A percentile compares a stretch with the other conserved stretches of the same genome.
phyloP scores from a whole-genome alignment of 805 yeast species.

The Metschnikowia matae region DNA sequence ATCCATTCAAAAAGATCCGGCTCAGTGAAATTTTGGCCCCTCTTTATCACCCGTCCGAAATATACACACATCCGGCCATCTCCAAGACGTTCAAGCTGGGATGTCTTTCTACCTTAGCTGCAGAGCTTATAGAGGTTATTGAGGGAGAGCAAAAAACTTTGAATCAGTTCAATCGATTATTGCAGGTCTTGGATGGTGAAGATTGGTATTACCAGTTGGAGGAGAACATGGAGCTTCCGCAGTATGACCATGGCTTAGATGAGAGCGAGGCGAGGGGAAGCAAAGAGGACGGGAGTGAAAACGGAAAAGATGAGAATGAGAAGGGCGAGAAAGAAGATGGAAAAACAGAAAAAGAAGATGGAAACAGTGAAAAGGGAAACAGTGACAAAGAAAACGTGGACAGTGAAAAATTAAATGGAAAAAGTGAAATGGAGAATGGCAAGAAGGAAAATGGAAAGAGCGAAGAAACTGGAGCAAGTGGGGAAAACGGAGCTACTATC shows the following conservation, averaged over 20 bases:
- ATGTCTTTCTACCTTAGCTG: constrained; percentile 54
- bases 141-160: constrained; percentile 78
- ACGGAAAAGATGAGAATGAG: constrained; percentile 1
- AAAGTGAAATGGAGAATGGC: not conserved
- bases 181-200: constrained; percentile 83
- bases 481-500: not conserved
- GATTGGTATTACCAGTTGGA: constrained; percentile 68
- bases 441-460: not conserved
- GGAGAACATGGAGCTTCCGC: constrained; percentile 59
- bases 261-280: constrained; percentile 16
- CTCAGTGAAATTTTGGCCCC: constrained; percentile 62
- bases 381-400: not conserved
- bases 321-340: not conserved
- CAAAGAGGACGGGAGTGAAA: constrained; percentile 5
- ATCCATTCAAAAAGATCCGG: constrained; percentile 28
- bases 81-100: constrained; percentile 57
- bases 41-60: constrained; percentile 73
- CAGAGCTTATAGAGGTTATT: constrained; percentile 70
- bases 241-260: constrained; percentile 61
- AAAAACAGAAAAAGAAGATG: not conserved
- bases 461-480: constrained; percentile 5
- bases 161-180: constrained; percentile 62
- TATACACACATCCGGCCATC: constrained; percentile 66
- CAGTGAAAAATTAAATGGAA: not conserved
- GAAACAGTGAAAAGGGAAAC: constrained; percentile 10